A percentile compares a stretch with the other conserved stretches of the same genome.
Evolutionary conservation across 2,329 filamentous ascomycete species (phyloP).

Genomic region (Neophaeococcomyces mojaviensis): DNA sequence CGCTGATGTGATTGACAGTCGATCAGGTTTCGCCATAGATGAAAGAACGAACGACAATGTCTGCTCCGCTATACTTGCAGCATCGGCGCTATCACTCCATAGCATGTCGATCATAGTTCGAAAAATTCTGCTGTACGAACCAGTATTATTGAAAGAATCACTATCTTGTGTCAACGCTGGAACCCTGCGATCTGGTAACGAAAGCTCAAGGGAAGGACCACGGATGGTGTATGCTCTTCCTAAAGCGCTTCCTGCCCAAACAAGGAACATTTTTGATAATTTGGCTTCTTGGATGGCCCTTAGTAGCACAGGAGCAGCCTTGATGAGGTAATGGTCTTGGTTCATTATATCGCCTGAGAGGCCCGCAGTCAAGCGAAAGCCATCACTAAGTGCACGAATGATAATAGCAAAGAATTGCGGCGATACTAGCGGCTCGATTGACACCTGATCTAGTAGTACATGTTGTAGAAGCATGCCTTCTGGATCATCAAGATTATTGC

Average conservation of each 20-base stretch:
- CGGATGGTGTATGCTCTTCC: constrained; percentile 76
- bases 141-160: background rate
- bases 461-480: constrained; percentile 75
- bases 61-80: constrained; percentile 8
- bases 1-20: constrained; percentile 17
- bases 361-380: constrained; percentile 58
- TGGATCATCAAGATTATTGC: constrained; percentile 59
- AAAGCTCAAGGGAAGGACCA: constrained; percentile 40
- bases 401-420: constrained; percentile 61
- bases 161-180: background rate
- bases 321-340: constrained; percentile 55
- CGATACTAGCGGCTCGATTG: constrained; percentile 58
- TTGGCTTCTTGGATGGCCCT: constrained; percentile 61
- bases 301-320: constrained; percentile 63
- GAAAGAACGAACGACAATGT: constrained; percentile 3
- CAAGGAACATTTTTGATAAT: constrained; percentile 61
- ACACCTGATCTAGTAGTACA: constrained; percentile 65
- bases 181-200: background rate
- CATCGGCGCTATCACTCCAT: constrained; percentile 7
- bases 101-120: constrained; percentile 14
- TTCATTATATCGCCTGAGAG: constrained; percentile 61
- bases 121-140: constrained; percentile 11
- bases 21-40: background rate
- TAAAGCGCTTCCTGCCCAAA: constrained; percentile 79
- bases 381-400: constrained; percentile 64